These are phyloP conservation scores for Gossypium thurberi DNA, from an alignment of 345 rosid genomes.

Conservation along the genomic window DNA sequence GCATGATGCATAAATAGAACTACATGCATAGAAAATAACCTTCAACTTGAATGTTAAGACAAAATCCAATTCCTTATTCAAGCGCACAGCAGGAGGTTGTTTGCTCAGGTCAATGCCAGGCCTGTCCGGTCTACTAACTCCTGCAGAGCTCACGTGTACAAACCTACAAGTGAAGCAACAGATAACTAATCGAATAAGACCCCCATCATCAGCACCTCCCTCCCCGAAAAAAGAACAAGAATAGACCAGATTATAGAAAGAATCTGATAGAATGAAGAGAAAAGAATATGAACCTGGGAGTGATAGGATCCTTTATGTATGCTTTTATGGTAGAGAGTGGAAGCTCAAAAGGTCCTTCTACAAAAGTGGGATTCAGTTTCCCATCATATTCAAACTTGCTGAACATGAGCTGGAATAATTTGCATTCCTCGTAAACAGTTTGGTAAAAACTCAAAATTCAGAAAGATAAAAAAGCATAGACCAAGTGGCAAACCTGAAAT, in stretches of 20 bases:
- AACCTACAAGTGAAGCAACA: conserved; percentile 42
- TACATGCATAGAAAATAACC: conserved; percentile 30
- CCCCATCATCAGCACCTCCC: neutral
- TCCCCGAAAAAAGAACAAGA: neutral
- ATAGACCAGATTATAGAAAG: neutral
- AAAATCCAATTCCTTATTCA: conserved; percentile 88
- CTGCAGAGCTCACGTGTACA: conserved; percentile 90
- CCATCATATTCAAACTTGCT: conserved; percentile 98
- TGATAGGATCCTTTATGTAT: conserved; percentile 64
- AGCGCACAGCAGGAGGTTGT: conserved; percentile 96
- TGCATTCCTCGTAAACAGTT: conserved; percentile 10
- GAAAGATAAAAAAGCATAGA: neutral
- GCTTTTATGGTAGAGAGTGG: conserved; percentile 60
- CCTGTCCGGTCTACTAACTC: conserved; percentile 91
- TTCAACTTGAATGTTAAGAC: conserved; percentile 84
- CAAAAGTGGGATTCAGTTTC: conserved; percentile 77
- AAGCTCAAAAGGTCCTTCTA: conserved; percentile 81
- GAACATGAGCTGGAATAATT: conserved; percentile 73
- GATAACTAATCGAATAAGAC: neutral
- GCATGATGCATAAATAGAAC: neutral
- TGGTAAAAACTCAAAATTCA: neutral
- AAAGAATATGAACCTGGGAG: conserved; percentile 53
- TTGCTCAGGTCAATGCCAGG: conserved; percentile 88
- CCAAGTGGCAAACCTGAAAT: conserved; percentile 50
- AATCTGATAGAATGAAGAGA: neutral